Evolutionary conservation across 305 asterid species (phyloP).

Genomic region (Nicotiana rustica): DNA sequence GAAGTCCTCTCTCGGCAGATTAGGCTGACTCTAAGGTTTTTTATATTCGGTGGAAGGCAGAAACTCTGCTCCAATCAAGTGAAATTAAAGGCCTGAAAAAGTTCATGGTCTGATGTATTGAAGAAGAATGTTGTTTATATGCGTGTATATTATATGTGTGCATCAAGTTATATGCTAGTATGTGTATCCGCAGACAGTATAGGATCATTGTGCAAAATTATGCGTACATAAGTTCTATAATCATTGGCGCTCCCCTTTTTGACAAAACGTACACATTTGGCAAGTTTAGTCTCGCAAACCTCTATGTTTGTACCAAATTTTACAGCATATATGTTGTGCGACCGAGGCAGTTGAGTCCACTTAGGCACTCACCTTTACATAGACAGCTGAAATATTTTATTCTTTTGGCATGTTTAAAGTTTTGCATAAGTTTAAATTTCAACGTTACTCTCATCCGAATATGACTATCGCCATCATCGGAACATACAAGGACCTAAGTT

Average conservation of each 20-base stretch:
- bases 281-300: background rate
- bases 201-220: background rate
- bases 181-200: no score
- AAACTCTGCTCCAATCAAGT: no score
- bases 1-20: no score
- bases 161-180: no score
- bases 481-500: no score
- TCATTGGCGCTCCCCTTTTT: background rate
- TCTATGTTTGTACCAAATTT: background rate
- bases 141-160: background rate
- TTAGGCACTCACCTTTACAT: background rate
- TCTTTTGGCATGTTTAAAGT: background rate
- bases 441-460: background rate
- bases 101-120: no score
- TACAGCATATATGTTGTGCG: slow-evolving; percentile 26
- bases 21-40: no score
- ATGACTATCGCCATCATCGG: background rate
- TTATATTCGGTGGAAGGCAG: no score
- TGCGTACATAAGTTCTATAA: background rate
- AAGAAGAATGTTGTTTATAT: background rate
- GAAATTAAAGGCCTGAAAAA: no score
- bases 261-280: background rate
- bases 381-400: slow-evolving; percentile 19
- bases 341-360: background rate
- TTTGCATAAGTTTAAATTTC: background rate